Conservation (phyloP, 1,139 yeast genomes). For the Nematodospora anomalae region DNA sequence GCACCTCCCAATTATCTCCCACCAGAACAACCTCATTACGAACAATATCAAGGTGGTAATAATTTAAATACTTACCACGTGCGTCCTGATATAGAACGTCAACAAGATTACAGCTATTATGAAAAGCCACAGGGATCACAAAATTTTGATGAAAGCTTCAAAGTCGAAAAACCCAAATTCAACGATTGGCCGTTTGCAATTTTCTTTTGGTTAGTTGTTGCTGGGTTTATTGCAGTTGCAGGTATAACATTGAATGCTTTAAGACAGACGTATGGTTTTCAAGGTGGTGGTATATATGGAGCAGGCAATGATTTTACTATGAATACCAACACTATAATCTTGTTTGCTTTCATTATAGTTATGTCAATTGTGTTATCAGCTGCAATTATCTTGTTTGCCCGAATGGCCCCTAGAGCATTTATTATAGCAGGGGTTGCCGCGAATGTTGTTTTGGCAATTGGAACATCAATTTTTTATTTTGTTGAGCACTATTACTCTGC, state of each 20-base stretch:
- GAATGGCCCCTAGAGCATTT: conserved; percentile 64
- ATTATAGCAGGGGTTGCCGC: conserved; percentile 68
- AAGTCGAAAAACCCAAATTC: conserved; percentile 61
- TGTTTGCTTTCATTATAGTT: conserved; percentile 66
- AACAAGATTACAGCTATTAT: conserved; percentile 19
- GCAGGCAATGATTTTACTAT: conserved; percentile 55
- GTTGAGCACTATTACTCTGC: conserved; percentile 69
- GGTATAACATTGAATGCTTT: conserved; percentile 68
- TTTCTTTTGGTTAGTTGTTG: conserved; percentile 59
- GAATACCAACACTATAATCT: conserved; percentile 70
- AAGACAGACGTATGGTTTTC: conserved; percentile 49
- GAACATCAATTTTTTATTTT: conserved; percentile 73
- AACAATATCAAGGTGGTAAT: conserved; percentile 6
- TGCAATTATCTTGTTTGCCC: conserved; percentile 58
- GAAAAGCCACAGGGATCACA: conserved; percentile 38
- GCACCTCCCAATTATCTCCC: conserved; percentile 11
- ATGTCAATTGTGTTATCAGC: conserved; percentile 61
- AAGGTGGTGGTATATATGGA: conserved; percentile 69
- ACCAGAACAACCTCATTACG: conserved; percentile 9
- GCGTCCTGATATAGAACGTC: conserved; percentile 30
- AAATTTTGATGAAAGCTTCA: conserved; percentile 64
- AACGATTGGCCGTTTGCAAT: conserved; percentile 76
- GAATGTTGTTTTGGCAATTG: conserved; percentile 69
- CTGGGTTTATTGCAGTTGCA: conserved; percentile 73
- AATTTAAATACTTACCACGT: conserved; percentile 12